Base-by-base conservation (phyloP, 805 yeast species). In the Maudiozyma serrabonitensis region DNA sequence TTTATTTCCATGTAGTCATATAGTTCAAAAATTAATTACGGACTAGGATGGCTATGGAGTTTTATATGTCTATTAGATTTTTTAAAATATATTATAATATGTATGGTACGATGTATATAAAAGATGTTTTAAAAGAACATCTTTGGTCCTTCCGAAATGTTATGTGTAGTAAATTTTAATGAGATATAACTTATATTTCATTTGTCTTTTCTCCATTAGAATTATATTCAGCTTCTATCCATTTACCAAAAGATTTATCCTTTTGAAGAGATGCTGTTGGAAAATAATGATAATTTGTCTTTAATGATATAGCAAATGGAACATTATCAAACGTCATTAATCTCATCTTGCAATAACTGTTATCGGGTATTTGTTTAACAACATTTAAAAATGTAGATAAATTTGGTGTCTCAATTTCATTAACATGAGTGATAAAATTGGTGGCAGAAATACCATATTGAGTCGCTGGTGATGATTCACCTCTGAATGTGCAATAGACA, bases 271-370 rank as follows among this genome's bases (percentile, higher is more conserved):
- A 85, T 11, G 76, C 74, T 3, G 89, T 84, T 43, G 88, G 87
- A 72, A 87, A 89, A 62, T 89, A 89, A 61, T 89, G 96, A 61
- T 87, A 85, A 64, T 87, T 87, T 0, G 95, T 87, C 68, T 87
- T 87, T 56, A 89, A 67, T 0, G 95, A 83, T 45, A 84, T 81
- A 1, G 96, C 96, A 57, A 82, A 78, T 19, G 96, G 95, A 23
- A 87, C 81, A 53, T 84, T 84, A 58, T 90, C 96, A 66, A 84
- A 88, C 1, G 95, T 80, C 43, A 88, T 90, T 38, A 86, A 69
- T 54, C 95, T 78, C 53, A 90, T 69, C 60, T 87, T 85, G 58
- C 87, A 84, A 60, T 88, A 90, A 3, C 90, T 80, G 55, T 81
- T 79, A 59, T 89, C 95, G 5, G 87, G 83, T 46, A 89, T 83